Evolutionary conservation across 805 yeast species (phyloP).

Genomic region (Candida fluviatilis): DNA sequence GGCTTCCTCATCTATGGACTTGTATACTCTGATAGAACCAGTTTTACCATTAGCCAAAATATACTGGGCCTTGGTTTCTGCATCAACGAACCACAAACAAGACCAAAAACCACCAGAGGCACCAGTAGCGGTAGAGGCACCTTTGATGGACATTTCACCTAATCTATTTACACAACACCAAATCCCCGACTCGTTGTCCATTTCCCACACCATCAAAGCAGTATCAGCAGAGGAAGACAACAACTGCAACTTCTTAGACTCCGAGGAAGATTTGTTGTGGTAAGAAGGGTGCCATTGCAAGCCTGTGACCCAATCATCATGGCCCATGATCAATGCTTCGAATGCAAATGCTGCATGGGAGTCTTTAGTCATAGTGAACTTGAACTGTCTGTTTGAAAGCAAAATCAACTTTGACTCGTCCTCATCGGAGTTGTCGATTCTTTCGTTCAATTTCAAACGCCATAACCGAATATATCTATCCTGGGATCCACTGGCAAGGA

Average conservation of each 20-base stretch:
- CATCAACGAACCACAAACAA: constrained; percentile 58
- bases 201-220: constrained; percentile 90
- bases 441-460: constrained; percentile 60
- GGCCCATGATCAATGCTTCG: constrained; percentile 95
- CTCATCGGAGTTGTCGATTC: constrained; percentile 54
- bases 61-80: constrained; percentile 26
- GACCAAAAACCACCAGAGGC: constrained; percentile 70
- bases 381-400: constrained; percentile 69
- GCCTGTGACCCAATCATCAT: constrained; percentile 95
- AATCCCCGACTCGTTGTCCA: constrained; percentile 79
- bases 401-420: constrained; percentile 49
- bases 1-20: constrained; percentile 23
- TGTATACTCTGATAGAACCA: constrained; percentile 88
- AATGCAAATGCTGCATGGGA: constrained; percentile 59
- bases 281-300: constrained; percentile 69
- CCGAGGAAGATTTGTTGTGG: constrained; percentile 1
- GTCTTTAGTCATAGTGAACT: constrained; percentile 38
- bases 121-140: constrained; percentile 98
- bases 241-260: constrained; percentile 45
- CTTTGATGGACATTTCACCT: constrained; percentile 92
- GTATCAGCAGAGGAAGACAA: constrained; percentile 91
- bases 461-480: constrained; percentile 90
- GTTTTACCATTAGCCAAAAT: constrained; percentile 85
- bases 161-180: constrained; percentile 81
- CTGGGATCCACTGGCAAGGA: constrained; percentile 87